phyloP scores from a whole-genome alignment of 768 basidiomycete species.

The Boletales sp. region DNA sequence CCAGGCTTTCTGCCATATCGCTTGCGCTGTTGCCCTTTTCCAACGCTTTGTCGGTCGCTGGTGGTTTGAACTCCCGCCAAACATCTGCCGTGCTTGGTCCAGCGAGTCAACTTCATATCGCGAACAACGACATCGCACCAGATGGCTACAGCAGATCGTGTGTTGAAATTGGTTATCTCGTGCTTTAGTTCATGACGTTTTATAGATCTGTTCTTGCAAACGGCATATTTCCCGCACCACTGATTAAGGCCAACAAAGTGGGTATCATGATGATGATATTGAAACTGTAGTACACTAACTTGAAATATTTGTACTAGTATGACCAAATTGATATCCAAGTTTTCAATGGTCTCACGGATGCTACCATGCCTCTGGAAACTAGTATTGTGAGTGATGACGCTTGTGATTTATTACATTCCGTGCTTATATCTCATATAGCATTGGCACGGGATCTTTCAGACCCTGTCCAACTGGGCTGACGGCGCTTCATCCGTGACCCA shows the following conservation, averaged over 20 bases:
- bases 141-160: constrained; percentile 41
- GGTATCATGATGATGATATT: not conserved
- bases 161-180: not conserved
- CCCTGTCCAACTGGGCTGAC: constrained; percentile 18
- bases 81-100: constrained; percentile 8
- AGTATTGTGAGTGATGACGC: constrained; percentile 27
- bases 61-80: no score
- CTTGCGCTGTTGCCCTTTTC: not conserved
- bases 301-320: constrained; percentile 22
- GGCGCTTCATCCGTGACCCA: constrained; percentile 38
- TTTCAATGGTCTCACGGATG: constrained; percentile 39
- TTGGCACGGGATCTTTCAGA: constrained; percentile 26
- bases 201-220: constrained; percentile 40
- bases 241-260: constrained; percentile 40
- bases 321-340: constrained; percentile 40
- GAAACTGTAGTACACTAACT: not conserved
- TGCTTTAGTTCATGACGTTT: not conserved
- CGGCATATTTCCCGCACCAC: constrained; percentile 41
- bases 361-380: constrained; percentile 45
- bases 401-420: constrained; percentile 2
- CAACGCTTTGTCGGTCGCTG: not conserved
- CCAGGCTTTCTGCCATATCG: not conserved
- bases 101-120: constrained; percentile 25
- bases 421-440: constrained; percentile 19
- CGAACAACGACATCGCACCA: constrained; percentile 39